A percentile compares a stretch with the other conserved stretches of the same genome.
Conservation (phyloP, 768 basidiomycete genomes). For the Tulasnella sp. region DNA sequence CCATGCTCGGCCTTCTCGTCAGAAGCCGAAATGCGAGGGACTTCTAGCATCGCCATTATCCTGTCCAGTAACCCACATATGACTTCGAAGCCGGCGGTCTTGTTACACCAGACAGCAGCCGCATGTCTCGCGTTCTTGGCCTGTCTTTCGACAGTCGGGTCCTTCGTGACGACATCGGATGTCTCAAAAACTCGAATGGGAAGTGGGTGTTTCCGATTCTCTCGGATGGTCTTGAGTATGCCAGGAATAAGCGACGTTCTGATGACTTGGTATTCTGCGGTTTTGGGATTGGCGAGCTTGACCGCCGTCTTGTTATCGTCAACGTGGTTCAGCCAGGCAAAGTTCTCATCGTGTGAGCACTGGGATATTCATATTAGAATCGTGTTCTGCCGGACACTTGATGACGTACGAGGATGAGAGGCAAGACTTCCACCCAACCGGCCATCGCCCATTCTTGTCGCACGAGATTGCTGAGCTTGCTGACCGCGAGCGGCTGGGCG, state of each 20-base stretch:
- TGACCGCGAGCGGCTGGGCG: conserved; percentile 80
- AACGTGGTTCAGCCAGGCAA: conserved; percentile 74
- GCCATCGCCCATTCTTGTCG: conserved; percentile 86
- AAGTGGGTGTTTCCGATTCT: conserved; percentile 86
- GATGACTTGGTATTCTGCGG: conserved; percentile 94
- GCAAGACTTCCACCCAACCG: conserved; percentile 92
- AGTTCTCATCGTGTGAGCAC: conserved; percentile 99
- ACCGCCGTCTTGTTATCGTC: conserved; percentile 76
- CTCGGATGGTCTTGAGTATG: conserved; percentile 89
- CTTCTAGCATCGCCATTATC: conserved; percentile 90
- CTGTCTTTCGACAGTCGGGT: conserved; percentile 60
- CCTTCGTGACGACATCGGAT: conserved; percentile 87
- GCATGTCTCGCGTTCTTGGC: conserved; percentile 80
- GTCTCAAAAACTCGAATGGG: conserved; percentile 92
- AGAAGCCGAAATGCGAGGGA: conserved; percentile 56
- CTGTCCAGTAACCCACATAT: conserved; percentile 91
- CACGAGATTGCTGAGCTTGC: conserved; percentile 79
- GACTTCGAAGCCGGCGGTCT: conserved; percentile 92
- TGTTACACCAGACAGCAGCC: conserved; percentile 90
- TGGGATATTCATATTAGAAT: conserved; percentile 25
- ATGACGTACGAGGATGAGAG: conserved; percentile 71
- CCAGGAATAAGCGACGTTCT: conserved; percentile 93
- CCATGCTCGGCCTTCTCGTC: conserved; percentile 52
- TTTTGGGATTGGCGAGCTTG: conserved; percentile 93
- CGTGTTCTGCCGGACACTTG: not conserved